Percentiles rank a stretch among this genome's conserved stretches.
phyloP scores from a whole-genome alignment of 2,329 filamentous ascomycete genomes.

The Trichoderma atrobrunneum region DNA sequence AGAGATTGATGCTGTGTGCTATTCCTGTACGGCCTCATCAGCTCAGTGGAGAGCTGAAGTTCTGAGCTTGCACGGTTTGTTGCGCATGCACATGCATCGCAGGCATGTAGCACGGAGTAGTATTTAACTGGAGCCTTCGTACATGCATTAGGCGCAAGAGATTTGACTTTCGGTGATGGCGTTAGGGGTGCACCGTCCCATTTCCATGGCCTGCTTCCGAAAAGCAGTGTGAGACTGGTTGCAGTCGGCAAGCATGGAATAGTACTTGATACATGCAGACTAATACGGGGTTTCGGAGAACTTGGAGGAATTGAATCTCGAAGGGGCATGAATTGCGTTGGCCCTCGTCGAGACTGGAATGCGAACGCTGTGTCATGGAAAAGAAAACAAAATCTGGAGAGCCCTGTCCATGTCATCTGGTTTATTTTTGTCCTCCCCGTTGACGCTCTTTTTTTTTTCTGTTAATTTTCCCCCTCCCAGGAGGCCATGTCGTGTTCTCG shows the following conservation, averaged over 20 bases:
- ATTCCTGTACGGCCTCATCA: conserved; percentile 1
- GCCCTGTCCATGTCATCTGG: conserved; percentile 8
- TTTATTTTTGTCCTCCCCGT: not conserved
- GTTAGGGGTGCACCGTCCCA: conserved; percentile 14
- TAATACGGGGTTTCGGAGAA: not conserved
- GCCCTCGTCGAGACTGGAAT: conserved; percentile 3
- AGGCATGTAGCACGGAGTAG: conserved; percentile 9
- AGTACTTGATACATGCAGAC: not conserved
- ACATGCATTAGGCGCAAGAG: conserved; percentile 17
- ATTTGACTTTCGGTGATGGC: conserved; percentile 19
- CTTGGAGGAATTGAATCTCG: not conserved
- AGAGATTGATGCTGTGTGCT: not conserved
- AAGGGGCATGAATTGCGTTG: not conserved
- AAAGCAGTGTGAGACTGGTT: conserved; percentile 8
- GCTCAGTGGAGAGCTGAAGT: conserved; percentile 1
- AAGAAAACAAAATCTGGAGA: not conserved
- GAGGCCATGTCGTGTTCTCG: conserved; percentile 9
- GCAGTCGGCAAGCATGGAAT: conserved; percentile 1
- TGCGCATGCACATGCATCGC: conserved; percentile 7
- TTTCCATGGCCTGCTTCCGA: conserved; percentile 8
- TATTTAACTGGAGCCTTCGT: conserved; percentile 18
- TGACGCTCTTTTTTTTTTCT: not conserved
- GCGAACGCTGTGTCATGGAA: not conserved
- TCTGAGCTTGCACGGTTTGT: not conserved
- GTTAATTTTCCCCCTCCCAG: not conserved